Percentiles rank a stretch among this genome's conserved stretches.
These are phyloP conservation scores for Debaryomyces castellii DNA, from an alignment of 805 yeast genomes.

Conservation along the genomic window DNA sequence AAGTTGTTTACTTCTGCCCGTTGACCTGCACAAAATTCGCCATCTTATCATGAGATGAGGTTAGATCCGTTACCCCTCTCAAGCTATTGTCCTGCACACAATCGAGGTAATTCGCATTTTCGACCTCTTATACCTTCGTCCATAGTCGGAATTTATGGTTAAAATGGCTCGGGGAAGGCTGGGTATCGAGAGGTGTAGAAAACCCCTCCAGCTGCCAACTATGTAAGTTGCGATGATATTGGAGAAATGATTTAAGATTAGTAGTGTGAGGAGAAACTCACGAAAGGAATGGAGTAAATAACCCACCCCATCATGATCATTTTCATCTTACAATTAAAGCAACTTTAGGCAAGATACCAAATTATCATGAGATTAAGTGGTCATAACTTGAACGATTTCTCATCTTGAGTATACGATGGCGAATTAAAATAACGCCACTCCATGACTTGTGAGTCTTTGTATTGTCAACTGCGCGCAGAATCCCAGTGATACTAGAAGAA, in stretches of 20 bases:
- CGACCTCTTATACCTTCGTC: background rate
- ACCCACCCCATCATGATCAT: background rate
- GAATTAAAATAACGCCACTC: background rate
- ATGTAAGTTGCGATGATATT: background rate
- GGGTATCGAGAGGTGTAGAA: background rate
- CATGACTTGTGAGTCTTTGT: background rate
- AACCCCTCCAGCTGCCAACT: background rate
- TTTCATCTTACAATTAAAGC: background rate
- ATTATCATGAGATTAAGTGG: background rate
- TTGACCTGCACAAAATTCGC: background rate
- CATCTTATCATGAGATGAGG: background rate
- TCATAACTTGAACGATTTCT: background rate
- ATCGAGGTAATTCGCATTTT: background rate
- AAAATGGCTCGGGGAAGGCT: constrained; percentile 1
- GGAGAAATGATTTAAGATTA: background rate
- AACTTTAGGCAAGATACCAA: background rate
- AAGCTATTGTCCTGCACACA: background rate
- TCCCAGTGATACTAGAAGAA: background rate
- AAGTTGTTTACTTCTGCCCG: background rate
- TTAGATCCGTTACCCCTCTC: background rate
- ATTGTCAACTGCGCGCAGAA: background rate
- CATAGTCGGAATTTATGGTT: background rate
- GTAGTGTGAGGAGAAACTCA: background rate
- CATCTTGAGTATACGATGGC: background rate
- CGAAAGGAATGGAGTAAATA: background rate